Evolutionary conservation across 2,329 filamentous ascomycete genomes (phyloP).

Genomic region (Rhynchosporium agropyri): DNA sequence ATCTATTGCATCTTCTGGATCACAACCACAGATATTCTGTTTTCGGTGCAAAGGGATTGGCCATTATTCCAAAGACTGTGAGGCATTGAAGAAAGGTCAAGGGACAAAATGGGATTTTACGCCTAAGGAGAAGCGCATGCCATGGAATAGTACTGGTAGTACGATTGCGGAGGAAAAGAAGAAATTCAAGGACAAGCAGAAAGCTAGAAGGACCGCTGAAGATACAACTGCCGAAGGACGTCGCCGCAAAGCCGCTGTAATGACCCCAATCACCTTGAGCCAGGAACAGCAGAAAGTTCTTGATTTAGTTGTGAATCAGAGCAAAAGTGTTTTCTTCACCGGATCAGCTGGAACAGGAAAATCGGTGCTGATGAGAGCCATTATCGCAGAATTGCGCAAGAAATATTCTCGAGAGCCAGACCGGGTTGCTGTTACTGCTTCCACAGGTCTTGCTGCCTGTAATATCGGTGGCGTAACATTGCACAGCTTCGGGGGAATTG

Average conservation of each 20-base stretch:
- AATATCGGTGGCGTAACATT: slow-evolving; percentile 96
- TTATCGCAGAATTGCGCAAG: slow-evolving; percentile 77
- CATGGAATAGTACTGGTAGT: slow-evolving; percentile 76
- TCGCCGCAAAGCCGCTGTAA: slow-evolving; percentile 47
- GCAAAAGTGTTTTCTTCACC: slow-evolving; percentile 95
- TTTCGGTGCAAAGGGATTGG: slow-evolving; percentile 30
- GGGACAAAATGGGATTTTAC: slow-evolving; percentile 42
- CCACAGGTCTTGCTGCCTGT: slow-evolving; percentile 92
- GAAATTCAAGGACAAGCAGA: slow-evolving; percentile 66
- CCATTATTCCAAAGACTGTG: slow-evolving; percentile 31
- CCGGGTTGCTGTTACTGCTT: slow-evolving; percentile 88
- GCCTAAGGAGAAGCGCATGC: slow-evolving; percentile 46
- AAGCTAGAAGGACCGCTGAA: slow-evolving; percentile 49
- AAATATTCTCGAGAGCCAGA: slow-evolving; percentile 80
- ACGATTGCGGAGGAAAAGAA: slow-evolving; percentile 80
- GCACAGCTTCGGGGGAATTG: slow-evolving; percentile 95
- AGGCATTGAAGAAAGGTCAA: slow-evolving; percentile 29
- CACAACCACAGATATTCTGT: slow-evolving; percentile 27
- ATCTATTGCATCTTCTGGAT: slow-evolving; percentile 25
- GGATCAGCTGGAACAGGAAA: slow-evolving; percentile 96
- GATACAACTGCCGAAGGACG: slow-evolving; percentile 47
- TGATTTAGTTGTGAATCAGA: slow-evolving; percentile 76
- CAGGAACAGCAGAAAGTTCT: slow-evolving; percentile 85
- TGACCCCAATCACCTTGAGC: slow-evolving; percentile 58
- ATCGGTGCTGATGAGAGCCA: slow-evolving; percentile 90